Evolutionary conservation across 805 yeast genomes (phyloP).

Genomic region (Ogataea degrootiae): DNA sequence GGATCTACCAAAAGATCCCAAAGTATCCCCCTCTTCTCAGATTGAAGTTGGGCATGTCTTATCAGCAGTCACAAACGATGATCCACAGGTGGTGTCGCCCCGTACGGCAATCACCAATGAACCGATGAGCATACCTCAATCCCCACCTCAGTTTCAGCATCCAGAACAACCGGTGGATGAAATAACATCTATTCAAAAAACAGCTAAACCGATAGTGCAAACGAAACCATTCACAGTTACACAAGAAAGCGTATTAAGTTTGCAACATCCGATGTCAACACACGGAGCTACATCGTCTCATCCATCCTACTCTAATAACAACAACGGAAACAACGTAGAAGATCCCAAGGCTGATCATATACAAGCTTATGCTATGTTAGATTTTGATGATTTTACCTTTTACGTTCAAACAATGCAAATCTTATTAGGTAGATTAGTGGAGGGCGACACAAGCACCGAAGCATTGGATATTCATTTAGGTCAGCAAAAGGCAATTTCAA

Average conservation of each 20-base stretch:
- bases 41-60: too few relatives aligned
- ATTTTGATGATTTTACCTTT: conserved; percentile 88
- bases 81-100: too few relatives aligned
- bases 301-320: conserved; percentile 8
- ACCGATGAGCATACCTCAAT: background rate
- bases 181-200: background rate
- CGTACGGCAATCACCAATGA: background rate
- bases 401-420: conserved; percentile 96
- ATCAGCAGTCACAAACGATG: too few relatives aligned
- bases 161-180: too few relatives aligned
- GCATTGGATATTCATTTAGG: conserved; percentile 92
- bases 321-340: conserved; percentile 17
- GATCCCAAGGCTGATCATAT: conserved; percentile 28
- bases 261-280: conserved; percentile 24
- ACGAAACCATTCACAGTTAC: conserved; percentile 1
- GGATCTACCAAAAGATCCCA: too few relatives aligned
- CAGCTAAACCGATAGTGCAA: conserved; percentile 1
- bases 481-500: conserved; percentile 84
- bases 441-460: conserved; percentile 47
- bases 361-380: conserved; percentile 70
- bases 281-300: conserved; percentile 34
- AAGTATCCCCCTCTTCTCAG: too few relatives aligned
- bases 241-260: conserved; percentile 11
- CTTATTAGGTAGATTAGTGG: conserved; percentile 84
- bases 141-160: background rate